Conservation (phyloP, 495 filamentous ascomycete species). For the Penicillium macrosclerotiorum region DNA sequence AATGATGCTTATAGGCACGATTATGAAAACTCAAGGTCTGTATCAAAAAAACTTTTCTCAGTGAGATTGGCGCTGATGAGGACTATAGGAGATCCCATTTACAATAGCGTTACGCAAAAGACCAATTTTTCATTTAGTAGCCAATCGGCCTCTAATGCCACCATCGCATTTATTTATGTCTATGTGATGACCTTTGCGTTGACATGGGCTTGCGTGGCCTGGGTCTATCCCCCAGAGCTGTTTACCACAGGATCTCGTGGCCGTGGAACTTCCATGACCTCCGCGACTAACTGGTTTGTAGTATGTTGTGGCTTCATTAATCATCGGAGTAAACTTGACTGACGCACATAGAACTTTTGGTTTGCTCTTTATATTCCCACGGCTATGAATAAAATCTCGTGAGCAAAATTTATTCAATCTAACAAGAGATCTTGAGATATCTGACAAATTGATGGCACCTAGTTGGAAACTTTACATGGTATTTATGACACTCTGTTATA, state of each 20-base stretch:
- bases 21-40: conserved; percentile 27
- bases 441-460: not conserved
- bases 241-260: conserved; percentile 17
- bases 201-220: conserved; percentile 22
- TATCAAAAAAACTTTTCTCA: not conserved
- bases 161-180: conserved; percentile 22
- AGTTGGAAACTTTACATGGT: conserved; percentile 24
- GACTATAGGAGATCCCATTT: conserved; percentile 19
- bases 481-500: conserved; percentile 21
- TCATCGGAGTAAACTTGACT: not conserved
- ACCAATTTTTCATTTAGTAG: conserved; percentile 23
- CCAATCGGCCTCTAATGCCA: conserved; percentile 12
- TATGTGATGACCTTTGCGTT: conserved; percentile 18
- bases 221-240: conserved; percentile 21
- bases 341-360: conserved; percentile 23
- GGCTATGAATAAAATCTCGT: conserved; percentile 25
- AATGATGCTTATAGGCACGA: conserved; percentile 27
- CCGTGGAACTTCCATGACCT: conserved; percentile 19
- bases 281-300: conserved; percentile 26
- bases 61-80: not conserved
- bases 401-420: not conserved
- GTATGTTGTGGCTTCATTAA: conserved; percentile 3
- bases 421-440: no score
- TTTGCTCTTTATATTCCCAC: conserved; percentile 29
- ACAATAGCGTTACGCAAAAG: conserved; percentile 22